Base-by-base conservation (phyloP, 2,329 filamentous ascomycete species). In the Tolypocladium tundrense region DNA sequence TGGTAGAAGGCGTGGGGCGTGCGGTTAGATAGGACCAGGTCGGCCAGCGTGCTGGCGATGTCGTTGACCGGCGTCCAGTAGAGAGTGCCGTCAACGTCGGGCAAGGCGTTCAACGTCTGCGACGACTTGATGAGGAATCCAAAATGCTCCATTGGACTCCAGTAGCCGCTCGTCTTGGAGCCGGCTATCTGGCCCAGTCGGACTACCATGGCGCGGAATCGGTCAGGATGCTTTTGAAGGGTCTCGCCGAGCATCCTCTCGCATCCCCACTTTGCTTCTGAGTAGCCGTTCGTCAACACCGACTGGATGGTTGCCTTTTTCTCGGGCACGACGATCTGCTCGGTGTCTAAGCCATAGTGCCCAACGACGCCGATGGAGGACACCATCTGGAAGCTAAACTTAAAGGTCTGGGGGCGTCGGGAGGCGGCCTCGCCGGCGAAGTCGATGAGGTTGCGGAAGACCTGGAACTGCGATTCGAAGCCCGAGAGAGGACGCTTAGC, bases 121-220 rank as follows among this genome's bases (percentile, higher is more conserved):
- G 75, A 73, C 0, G 75, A 78, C 64, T 81, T 81, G 55, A 81
- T 64, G 27, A 84, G 58, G 60, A 80, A 79, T 0, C 70, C 63
- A 14, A 83, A 67, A 60, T 83, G 78, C 62, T 84, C 79, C 35
- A 72, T 70, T 0, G 74, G 68, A 60, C 84, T 84, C 82, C 81
- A 85, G 62, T 76, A 77, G 0, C 80, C 81, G 57, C 68, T 81
- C 0, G 58, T 70, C 3, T 63, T 73, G 0, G 75, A 78, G 0
- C 82, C 82, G 1, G 80, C 71, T 45, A 85, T 78, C 64, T 85
- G 82, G 0, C 78, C 82, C 0, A 75, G 69, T 0, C 81, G 74
- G 0, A 78, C 74, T 0, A 66, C 66, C 70, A 75, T 77, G 1
- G 76, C 59, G 16, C 73, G 72, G 68, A 83, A 80, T 1, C 61